A percentile compares a stretch with the other conserved stretches of the same genome.
phyloP scores from a whole-genome alignment of 208 protist genomes.

The Phytomonas sp. region DNA sequence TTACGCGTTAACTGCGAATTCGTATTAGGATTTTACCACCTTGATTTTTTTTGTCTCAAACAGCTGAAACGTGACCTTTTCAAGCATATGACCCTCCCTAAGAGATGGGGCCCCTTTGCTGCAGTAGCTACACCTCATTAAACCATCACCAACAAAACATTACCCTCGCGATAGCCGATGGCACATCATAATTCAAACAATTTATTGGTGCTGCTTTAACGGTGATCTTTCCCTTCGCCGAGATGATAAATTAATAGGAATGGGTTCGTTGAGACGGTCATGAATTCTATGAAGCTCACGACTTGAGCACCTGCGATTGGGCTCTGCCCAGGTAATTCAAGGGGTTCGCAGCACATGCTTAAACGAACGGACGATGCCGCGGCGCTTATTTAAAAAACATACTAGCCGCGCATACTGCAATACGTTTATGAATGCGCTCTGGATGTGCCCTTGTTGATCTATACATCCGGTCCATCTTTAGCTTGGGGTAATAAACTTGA shows the following conservation, averaged over 20 bases:
- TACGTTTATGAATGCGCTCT: background rate
- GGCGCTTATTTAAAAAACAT: background rate
- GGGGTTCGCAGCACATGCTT: background rate
- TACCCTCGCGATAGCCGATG: background rate
- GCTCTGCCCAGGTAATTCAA: background rate
- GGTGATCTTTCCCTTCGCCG: background rate
- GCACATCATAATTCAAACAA: background rate
- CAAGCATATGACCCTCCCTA: background rate
- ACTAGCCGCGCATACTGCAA: background rate
- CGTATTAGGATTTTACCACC: background rate
- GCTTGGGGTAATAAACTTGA: background rate
- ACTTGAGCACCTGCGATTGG: background rate
- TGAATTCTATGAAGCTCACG: background rate
- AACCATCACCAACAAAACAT: background rate
- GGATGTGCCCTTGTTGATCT: background rate
- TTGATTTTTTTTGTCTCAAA: no score
- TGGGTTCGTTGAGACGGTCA: background rate
- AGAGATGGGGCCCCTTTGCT: background rate
- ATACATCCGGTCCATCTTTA: background rate
- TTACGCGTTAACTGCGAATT: background rate
- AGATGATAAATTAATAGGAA: background rate
- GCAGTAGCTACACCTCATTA: background rate
- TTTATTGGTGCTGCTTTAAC: background rate
- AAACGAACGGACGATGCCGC: background rate
- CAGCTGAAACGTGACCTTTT: background rate